Conservation (phyloP, 768 basidiomycete species). For the Macrocybe gigantea region DNA sequence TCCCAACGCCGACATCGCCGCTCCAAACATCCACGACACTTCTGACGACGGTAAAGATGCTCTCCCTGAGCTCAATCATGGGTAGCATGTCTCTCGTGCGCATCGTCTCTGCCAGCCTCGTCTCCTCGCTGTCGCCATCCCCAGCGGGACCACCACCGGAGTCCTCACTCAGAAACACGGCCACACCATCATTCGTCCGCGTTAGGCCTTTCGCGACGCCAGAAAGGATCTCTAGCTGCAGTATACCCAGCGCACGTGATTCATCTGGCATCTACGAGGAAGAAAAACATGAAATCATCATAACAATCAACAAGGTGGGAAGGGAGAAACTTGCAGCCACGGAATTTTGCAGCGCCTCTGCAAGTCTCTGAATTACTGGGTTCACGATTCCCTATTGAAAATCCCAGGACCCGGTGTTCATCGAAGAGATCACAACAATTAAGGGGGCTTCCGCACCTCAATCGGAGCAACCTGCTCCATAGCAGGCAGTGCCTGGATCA, state of each 20-base stretch:
- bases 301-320: constrained; percentile 37
- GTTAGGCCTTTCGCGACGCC: constrained; percentile 89
- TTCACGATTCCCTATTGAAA: constrained; percentile 57
- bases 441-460: constrained; percentile 37
- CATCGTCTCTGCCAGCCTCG: constrained; percentile 32
- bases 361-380: constrained; percentile 68
- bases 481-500: constrained; percentile 85
- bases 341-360: constrained; percentile 42
- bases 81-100: constrained; percentile 59
- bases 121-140: constrained; percentile 30
- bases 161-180: constrained; percentile 47
- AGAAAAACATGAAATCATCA: background rate
- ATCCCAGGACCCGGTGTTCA: background rate
- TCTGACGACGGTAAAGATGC: constrained; percentile 54
- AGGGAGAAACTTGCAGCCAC: constrained; percentile 12
- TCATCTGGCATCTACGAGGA: constrained; percentile 61
- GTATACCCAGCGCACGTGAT: constrained; percentile 55
- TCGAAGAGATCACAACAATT: background rate
- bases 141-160: constrained; percentile 45
- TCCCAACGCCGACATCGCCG: constrained; percentile 67
- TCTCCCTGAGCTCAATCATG: constrained; percentile 59
- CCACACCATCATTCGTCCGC: constrained; percentile 61
- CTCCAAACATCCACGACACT: constrained; percentile 72
- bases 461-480: constrained; percentile 73
- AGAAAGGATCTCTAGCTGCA: constrained; percentile 74